Conservation (phyloP, 2,329 filamentous ascomycete genomes). For the Colletotrichum sidae region DNA sequence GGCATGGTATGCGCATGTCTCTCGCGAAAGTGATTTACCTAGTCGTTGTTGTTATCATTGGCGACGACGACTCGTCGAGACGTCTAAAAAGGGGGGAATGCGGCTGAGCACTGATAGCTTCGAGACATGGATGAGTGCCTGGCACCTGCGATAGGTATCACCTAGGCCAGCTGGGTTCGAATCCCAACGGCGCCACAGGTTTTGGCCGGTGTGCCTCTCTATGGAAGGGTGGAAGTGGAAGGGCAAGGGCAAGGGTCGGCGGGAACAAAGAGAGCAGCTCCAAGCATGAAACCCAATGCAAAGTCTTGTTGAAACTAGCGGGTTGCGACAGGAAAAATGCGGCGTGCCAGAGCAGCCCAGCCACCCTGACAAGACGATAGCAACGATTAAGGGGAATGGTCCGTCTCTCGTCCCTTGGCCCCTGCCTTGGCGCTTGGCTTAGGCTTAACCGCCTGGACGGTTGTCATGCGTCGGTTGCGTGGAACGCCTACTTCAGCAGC, state of each 20-base stretch:
- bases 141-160: neutral
- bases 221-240: neutral
- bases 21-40: neutral
- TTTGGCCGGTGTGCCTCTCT: too few species aligned
- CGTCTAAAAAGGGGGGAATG: slow-evolving; percentile 1
- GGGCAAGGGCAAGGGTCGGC: neutral
- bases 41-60: neutral
- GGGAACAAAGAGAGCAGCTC: slow-evolving; percentile 15
- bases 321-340: slow-evolving; percentile 20
- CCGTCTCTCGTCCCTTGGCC: too few species aligned
- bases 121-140: slow-evolving; percentile 3
- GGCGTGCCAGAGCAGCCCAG: neutral
- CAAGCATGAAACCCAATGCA: slow-evolving; percentile 35
- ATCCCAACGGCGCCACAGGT: too few species aligned
- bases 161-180: neutral
- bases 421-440: neutral
- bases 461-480: slow-evolving; percentile 23
- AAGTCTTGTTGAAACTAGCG: slow-evolving; percentile 32
- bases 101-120: slow-evolving; percentile 29
- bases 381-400: too few species aligned
- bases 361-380: slow-evolving; percentile 13
- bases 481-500: neutral
- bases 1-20: slow-evolving; percentile 5
- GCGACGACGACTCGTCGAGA: neutral
- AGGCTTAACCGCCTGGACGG: slow-evolving; percentile 31